Evolutionary conservation across 164 flowering plant species (phyloP).

Genomic region (Chimonanthus salicifolius): DNA sequence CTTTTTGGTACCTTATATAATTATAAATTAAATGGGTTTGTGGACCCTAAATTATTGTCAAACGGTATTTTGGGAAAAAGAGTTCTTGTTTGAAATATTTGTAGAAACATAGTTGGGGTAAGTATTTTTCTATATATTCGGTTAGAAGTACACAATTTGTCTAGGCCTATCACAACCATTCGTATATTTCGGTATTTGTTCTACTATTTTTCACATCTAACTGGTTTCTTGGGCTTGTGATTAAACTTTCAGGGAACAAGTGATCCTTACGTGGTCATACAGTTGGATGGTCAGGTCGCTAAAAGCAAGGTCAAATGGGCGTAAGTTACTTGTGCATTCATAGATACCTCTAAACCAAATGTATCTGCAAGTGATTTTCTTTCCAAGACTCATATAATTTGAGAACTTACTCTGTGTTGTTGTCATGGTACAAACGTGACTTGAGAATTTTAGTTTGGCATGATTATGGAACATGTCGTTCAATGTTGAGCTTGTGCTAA

Average conservation of each 20-base stretch:
- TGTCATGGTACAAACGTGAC: neutral
- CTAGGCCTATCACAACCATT: neutral
- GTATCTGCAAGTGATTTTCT: neutral
- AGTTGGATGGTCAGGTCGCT: conserved; percentile 73
- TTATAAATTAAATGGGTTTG: too few relatives aligned
- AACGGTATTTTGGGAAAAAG: too few relatives aligned
- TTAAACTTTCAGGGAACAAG: conserved; percentile 77
- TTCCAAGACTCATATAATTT: neutral
- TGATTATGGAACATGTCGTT: neutral
- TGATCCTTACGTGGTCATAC: conserved; percentile 89
- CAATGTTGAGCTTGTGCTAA: neutral
- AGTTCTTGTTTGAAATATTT: too few relatives aligned
- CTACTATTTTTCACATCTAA: neutral
- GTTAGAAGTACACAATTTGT: neutral
- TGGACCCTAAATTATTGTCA: too few relatives aligned
- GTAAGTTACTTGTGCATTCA: conserved; percentile 32
- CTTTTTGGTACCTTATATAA: too few relatives aligned
- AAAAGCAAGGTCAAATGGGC: conserved; percentile 95
- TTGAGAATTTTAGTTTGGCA: neutral
- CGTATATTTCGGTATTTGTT: conserved; percentile 3
- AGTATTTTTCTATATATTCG: neutral
- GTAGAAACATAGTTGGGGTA: too few relatives aligned
- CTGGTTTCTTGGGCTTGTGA: neutral
- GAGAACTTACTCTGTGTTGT: neutral
- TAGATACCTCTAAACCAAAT: neutral